A percentile compares a stretch with the other conserved stretches of the same genome.
Conservation (phyloP, 202 grass and related monocot species). For the Brachypodium distachyon region DNA sequence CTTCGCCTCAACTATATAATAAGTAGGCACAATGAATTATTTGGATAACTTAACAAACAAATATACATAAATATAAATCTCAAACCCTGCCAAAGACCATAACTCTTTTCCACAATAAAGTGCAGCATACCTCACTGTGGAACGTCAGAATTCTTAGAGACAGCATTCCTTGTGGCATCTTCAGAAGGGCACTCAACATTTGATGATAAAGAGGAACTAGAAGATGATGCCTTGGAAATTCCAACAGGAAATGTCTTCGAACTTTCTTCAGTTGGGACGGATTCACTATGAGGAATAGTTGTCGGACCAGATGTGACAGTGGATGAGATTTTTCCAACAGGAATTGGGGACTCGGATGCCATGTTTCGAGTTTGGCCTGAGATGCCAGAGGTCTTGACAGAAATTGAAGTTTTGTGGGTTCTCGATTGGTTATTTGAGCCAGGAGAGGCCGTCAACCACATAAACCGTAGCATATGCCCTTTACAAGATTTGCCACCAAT, state of each 20-base stretch:
- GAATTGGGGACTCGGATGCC: constrained; percentile 23
- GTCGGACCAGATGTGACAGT: background rate
- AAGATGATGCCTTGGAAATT: constrained; percentile 16
- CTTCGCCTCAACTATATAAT: background rate
- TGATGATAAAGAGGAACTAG: constrained; percentile 24
- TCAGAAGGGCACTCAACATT: constrained; percentile 22
- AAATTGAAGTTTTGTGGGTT: constrained; percentile 27
- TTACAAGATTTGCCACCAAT: constrained; percentile 65
- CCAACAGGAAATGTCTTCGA: constrained; percentile 18
- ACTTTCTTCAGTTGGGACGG: constrained; percentile 4
- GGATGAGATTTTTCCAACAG: constrained; percentile 24
- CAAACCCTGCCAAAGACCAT: background rate
- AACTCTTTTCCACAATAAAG: constrained; percentile 2
- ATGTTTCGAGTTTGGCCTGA: constrained; percentile 18
- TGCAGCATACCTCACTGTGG: constrained; percentile 35
- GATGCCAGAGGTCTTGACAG: constrained; percentile 8
- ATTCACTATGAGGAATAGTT: constrained; percentile 13
- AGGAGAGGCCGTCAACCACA: constrained; percentile 63
- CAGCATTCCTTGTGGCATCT: constrained; percentile 6
- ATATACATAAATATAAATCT: background rate
- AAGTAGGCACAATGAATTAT: background rate
- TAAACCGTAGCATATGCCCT: constrained; percentile 63
- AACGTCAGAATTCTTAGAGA: constrained; percentile 6
- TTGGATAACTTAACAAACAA: background rate
- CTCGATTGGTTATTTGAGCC: constrained; percentile 32